phyloP scores from a whole-genome alignment of 345 rosid species.

The Adansonia digitata region DNA sequence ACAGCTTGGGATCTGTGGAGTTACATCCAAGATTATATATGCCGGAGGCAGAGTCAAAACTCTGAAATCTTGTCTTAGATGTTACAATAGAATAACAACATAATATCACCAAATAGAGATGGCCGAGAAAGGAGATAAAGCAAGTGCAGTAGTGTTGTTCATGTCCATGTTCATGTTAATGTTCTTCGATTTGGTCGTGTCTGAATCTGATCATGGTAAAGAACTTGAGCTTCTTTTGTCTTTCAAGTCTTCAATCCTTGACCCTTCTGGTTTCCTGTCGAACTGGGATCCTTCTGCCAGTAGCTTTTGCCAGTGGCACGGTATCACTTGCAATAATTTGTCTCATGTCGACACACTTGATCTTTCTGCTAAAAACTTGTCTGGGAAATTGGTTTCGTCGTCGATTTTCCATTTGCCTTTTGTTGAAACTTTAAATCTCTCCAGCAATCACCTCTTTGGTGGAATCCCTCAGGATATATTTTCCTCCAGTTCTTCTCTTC shows the following conservation, averaged over 20 bases:
- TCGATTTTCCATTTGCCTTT: conserved; percentile 47
- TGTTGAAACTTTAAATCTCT: conserved; percentile 49
- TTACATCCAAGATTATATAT: conserved; percentile 15
- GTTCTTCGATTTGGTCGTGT: conserved; percentile 26
- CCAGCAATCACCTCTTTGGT: conserved; percentile 58
- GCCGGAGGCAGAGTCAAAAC: conserved; percentile 12
- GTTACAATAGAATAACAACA: background rate
- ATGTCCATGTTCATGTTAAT: conserved; percentile 28
- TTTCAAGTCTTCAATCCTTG: conserved; percentile 56
- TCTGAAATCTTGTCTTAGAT: conserved; percentile 24
- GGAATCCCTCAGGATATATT: conserved; percentile 47
- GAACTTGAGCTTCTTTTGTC: conserved; percentile 66
- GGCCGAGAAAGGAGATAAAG: conserved; percentile 22
- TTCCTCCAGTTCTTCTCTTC: conserved; percentile 50
- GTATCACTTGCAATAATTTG: conserved; percentile 52
- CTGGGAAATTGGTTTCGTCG: conserved; percentile 41
- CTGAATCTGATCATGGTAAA: conserved; percentile 25
- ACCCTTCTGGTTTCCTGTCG: conserved; percentile 55
- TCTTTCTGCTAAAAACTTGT: conserved; percentile 59
- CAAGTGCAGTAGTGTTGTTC: conserved; percentile 17
- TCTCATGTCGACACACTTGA: conserved; percentile 48
- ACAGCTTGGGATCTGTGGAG: conserved; percentile 47
- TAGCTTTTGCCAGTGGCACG: conserved; percentile 62
- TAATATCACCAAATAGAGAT: conserved; percentile 14
- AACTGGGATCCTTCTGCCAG: conserved; percentile 52